phyloP scores from a whole-genome alignment of 176 grass and related monocot genomes.

The Hordeum vulgare region DNA sequence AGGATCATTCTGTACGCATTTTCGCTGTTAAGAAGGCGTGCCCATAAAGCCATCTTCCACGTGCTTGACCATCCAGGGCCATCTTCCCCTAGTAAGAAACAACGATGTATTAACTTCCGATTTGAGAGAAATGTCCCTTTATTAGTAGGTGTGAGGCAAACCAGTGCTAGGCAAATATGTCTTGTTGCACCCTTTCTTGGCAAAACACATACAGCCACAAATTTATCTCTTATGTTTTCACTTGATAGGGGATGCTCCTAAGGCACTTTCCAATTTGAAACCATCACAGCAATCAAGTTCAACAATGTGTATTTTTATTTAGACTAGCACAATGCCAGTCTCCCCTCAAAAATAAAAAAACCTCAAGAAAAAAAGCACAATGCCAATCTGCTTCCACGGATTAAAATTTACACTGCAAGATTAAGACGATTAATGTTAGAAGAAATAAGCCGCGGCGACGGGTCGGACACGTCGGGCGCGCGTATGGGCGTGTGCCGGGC shows the following conservation, averaged over 20 bases:
- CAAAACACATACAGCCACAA: not conserved
- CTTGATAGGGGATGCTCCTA: not conserved
- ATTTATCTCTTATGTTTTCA: not conserved
- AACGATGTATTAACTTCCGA: not conserved
- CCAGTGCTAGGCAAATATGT: not conserved
- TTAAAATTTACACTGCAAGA: too few species aligned
- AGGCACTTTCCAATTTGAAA: not conserved
- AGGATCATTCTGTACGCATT: conserved; percentile 68
- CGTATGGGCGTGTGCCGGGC: too few species aligned
- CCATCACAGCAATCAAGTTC: not conserved
- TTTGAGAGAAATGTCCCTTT: not conserved
- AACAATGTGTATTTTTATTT: not conserved
- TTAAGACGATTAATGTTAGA: too few species aligned
- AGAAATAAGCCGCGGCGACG: too few species aligned
- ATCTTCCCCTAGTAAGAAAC: conserved; percentile 39
- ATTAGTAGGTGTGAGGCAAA: not conserved
- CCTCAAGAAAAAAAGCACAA: too few species aligned
- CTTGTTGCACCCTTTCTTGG: not conserved
- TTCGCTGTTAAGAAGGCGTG: conserved; percentile 48
- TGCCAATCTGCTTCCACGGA: not conserved
- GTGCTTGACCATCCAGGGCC: conserved; percentile 82
- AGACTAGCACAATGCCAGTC: not conserved
- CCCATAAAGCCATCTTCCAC: conserved; percentile 88
- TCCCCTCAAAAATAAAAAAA: too few species aligned
- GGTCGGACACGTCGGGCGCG: too few species aligned